A percentile compares a stretch with the other conserved stretches of the same genome.
Evolutionary conservation across 768 basidiomycete genomes (phyloP).

Genomic region (Suillus ampliporus): DNA sequence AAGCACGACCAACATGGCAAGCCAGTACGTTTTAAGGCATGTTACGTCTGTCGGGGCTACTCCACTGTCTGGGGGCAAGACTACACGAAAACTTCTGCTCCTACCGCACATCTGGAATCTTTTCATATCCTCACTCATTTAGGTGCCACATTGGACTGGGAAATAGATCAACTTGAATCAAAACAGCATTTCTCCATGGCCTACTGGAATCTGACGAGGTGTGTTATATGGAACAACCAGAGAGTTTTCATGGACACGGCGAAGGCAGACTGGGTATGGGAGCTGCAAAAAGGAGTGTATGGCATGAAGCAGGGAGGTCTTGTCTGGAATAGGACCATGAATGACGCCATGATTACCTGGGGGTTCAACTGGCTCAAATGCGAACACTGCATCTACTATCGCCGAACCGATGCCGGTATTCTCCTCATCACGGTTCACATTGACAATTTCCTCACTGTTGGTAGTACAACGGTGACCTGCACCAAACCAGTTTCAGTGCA

Average conservation of each 20-base stretch:
- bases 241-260: conserved; percentile 27
- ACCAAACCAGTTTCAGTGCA: too few species aligned
- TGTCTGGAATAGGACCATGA: too few species aligned
- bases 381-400: too few species aligned
- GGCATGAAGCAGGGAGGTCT: too few species aligned
- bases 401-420: too few species aligned
- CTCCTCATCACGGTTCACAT: too few species aligned
- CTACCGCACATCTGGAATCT: conserved; percentile 45
- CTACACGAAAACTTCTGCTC: conserved; percentile 47
- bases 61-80: conserved; percentile 47
- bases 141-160: conserved; percentile 40
- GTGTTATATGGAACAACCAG: conserved; percentile 34
- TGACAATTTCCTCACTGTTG: too few species aligned
- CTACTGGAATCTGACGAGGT: conserved; percentile 35
- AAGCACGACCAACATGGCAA: conserved; percentile 32
- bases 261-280: conserved; percentile 16
- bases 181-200: conserved; percentile 45
- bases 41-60: conserved; percentile 48
- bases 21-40: conserved; percentile 37
- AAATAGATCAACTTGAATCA: conserved; percentile 46
- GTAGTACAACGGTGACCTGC: too few species aligned
- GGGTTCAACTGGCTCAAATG: too few species aligned
- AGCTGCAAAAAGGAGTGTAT: conserved; percentile 20
- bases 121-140: conserved; percentile 42
- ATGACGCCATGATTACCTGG: too few species aligned